Evolutionary conservation across 768 basidiomycete species (phyloP).

Genomic region (Lactarius hatsudake): DNA sequence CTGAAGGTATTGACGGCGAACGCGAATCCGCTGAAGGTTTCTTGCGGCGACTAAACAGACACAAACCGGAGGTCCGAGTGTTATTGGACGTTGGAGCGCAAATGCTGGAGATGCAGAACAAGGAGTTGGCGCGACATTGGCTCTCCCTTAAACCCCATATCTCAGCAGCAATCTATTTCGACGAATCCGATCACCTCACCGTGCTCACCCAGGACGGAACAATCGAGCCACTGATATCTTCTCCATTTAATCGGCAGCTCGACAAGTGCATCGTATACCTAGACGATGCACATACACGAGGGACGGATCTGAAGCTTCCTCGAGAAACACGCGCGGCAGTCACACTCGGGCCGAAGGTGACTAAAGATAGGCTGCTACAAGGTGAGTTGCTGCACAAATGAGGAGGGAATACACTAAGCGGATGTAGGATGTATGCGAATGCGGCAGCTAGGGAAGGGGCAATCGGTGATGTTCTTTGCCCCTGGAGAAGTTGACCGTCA

Average conservation of each 20-base stretch:
- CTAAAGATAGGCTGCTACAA: slow-evolving; percentile 37
- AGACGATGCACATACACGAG: too few species aligned
- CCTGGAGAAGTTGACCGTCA: too few species aligned
- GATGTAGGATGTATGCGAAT: too few species aligned
- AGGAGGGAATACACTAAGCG: background rate
- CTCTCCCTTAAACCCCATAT: slow-evolving; percentile 31
- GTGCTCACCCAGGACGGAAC: slow-evolving; percentile 31
- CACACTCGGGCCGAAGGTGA: too few species aligned
- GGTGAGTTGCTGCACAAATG: slow-evolving; percentile 33
- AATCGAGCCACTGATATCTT: slow-evolving; percentile 36
- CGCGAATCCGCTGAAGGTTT: slow-evolving; percentile 28
- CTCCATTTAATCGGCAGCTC: slow-evolving; percentile 26
- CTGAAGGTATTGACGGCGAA: slow-evolving; percentile 17
- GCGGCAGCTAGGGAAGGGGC: too few species aligned
- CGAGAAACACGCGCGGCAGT: too few species aligned
- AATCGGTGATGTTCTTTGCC: too few species aligned
- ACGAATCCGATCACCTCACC: slow-evolving; percentile 38
- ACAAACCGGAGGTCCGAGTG: slow-evolving; percentile 42
- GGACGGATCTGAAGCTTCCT: too few species aligned
- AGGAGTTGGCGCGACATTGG: slow-evolving; percentile 43
- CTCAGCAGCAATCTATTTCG: slow-evolving; percentile 48
- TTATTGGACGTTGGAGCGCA: slow-evolving; percentile 59
- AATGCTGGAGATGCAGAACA: slow-evolving; percentile 50
- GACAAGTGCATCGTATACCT: too few species aligned
- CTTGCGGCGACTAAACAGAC: slow-evolving; percentile 35